Conservation (phyloP, 2,329 filamentous ascomycete genomes). For the Fusarium ambrosium region DNA sequence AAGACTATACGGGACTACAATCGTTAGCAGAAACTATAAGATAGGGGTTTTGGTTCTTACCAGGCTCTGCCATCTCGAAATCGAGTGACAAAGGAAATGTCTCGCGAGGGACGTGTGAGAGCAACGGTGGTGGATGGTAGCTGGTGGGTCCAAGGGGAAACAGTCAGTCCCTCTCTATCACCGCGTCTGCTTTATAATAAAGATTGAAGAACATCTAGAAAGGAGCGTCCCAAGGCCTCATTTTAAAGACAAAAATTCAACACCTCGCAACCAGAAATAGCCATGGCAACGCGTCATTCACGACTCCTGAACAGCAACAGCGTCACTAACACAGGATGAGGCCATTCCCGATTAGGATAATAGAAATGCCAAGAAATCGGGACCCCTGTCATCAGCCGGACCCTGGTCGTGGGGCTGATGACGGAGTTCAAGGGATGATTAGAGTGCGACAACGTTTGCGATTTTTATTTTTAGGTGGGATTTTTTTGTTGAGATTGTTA, state of each 20-base stretch:
- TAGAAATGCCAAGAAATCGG: constrained; percentile 5
- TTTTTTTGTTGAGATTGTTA: not conserved
- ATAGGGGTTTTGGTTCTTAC: not conserved
- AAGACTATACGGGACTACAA: constrained; percentile 15
- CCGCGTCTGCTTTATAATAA: not conserved
- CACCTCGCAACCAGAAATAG: not conserved
- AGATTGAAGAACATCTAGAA: no score
- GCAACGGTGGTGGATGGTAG: not conserved
- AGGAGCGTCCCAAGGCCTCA: not conserved
- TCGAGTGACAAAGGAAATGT: not conserved
- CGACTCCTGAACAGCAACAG: not conserved
- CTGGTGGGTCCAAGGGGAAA: no score
- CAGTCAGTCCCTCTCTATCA: not conserved
- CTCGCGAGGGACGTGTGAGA: not conserved
- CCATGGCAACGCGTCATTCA: not conserved
- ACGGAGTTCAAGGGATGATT: not conserved
- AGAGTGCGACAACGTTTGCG: not conserved
- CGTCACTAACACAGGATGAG: not conserved
- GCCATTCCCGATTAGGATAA: constrained; percentile 9
- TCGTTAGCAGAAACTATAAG: not conserved
- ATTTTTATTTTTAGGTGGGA: not conserved
- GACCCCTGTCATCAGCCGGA: not conserved
- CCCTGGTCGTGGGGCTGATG: not conserved
- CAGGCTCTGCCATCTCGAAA: not conserved
- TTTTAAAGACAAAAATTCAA: not conserved